phyloP scores from a whole-genome alignment of 164 flowering plant genomes.

The Umbilicus rupestris region DNA sequence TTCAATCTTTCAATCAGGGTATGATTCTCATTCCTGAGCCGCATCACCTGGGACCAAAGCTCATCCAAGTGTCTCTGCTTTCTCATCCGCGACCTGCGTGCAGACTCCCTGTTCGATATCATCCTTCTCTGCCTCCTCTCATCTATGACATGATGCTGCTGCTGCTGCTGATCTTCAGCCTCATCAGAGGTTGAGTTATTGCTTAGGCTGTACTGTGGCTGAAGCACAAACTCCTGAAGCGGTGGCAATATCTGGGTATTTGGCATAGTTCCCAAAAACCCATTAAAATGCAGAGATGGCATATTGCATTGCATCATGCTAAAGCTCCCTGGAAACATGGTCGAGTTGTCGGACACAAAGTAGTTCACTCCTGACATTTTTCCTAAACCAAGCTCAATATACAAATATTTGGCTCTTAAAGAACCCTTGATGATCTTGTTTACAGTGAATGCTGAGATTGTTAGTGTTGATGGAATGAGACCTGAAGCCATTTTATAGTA shows the following conservation, averaged over 20 bases:
- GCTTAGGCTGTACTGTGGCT: constrained; percentile 4
- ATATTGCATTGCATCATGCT: constrained; percentile 6
- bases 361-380: constrained; percentile 4
- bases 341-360: constrained; percentile 3
- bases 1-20: constrained; percentile 4
- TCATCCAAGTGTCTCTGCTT: constrained; percentile 12
- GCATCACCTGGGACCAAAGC: constrained; percentile 8
- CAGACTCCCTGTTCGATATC: constrained; percentile 12
- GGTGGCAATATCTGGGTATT: neutral
- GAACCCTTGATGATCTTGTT: neutral
- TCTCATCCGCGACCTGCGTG: constrained; percentile 10
- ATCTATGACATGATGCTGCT: constrained; percentile 4
- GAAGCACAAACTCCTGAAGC: constrained; percentile 9
- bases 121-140: constrained; percentile 10
- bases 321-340: constrained; percentile 2
- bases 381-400: neutral
- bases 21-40: constrained; percentile 6
- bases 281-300: neutral
- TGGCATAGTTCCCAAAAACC: neutral
- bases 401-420: neutral
- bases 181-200: constrained; percentile 10
- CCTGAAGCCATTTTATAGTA: constrained; percentile 2
- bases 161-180: constrained; percentile 2
- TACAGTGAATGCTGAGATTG: neutral
- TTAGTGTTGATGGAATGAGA: constrained; percentile 1